Base-by-base conservation (phyloP, 495 filamentous ascomycete genomes). In the Echria macrotheca region DNA sequence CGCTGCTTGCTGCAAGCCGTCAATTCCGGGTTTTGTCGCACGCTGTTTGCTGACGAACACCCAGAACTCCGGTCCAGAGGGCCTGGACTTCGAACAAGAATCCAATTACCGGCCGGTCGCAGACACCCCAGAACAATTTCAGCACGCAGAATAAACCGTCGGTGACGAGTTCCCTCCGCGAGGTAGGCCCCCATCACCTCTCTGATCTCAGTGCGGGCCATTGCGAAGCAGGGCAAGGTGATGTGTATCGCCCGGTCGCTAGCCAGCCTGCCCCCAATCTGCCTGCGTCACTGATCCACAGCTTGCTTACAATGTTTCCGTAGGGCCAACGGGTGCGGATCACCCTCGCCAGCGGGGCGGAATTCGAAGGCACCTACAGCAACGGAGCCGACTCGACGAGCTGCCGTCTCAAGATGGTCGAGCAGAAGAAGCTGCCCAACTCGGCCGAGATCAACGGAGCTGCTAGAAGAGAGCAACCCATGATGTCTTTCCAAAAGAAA, bases 341-440 rank as follows among this genome's bases (percentile, higher is more conserved):
- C 55, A 85, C 80, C 11, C 76, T 85, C 11, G 80, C 79, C 55
- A 81, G 70, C 57, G 83, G 84, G 50, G 85, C 89, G 47, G 79
- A 83, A 53, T 93, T 81, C 66, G 80, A 80, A 33, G 87, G 87
- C 54, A 59, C 40, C 49, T 67, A 56, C 31, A 78, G 83, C 49
- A 86, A 85, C 61, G 79, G 76, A 33, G 78, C 75, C 14, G 75
- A 71, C 42, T 76, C 84, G 45, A 70, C 80, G 12, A 75, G 74
- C 39, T 86, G 87, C 62, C 68, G 79, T 47, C 76, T 95, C 49
- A 94, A 87, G 73, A 91, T 90, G 88, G 86, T 87, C 23, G 83
- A 84, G 65, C 81, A 82, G 47, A 74, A 78, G 52, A 78, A 76
- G 54, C 54, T 56, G 7, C 54, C 63, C 14, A 58, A 64, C 51